A percentile compares a stretch with the other conserved stretches of the same genome.
These are phyloP conservation scores for Fusarium sublunatum DNA, from an alignment of 2,329 filamentous ascomycete species.

Conservation along the genomic window DNA sequence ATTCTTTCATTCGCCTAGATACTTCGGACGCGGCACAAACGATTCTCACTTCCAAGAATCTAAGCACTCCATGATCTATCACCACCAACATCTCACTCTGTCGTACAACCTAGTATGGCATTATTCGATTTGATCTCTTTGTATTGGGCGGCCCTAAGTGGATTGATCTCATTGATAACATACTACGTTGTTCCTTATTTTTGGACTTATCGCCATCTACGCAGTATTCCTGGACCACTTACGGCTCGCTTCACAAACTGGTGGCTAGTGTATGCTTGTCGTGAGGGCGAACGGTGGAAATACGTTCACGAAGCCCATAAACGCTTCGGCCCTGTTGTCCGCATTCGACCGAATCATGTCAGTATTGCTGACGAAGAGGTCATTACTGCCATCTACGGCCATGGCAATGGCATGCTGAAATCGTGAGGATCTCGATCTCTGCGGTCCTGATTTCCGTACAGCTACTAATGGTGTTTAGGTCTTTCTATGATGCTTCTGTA, in stretches of 20 bases:
- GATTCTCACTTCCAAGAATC: too few species aligned
- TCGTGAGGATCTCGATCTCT: background rate
- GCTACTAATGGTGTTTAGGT: background rate
- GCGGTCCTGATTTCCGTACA: too few species aligned
- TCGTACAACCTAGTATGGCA: too few species aligned
- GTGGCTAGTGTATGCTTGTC: conserved; percentile 4
- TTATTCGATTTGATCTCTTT: too few species aligned
- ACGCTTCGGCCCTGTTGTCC: background rate
- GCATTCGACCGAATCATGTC: conserved; percentile 12
- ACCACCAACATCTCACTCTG: too few species aligned
- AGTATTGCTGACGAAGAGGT: background rate
- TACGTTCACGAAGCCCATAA: conserved; percentile 1
- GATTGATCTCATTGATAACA: too few species aligned
- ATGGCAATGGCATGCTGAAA: conserved; percentile 9
- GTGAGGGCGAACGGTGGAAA: background rate
- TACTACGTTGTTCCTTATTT: conserved; percentile 6
- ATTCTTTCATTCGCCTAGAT: too few species aligned
- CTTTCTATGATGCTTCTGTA: conserved; percentile 10
- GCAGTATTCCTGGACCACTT: background rate
- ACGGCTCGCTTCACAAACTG: conserved; percentile 1
- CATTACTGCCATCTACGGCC: conserved; percentile 5
- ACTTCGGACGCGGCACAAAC: too few species aligned
- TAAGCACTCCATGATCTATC: too few species aligned
- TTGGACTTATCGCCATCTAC: background rate
- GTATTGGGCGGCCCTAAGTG: too few species aligned